phyloP scores from a whole-genome alignment of 495 filamentous ascomycete genomes.

The Xylaria acuta region DNA sequence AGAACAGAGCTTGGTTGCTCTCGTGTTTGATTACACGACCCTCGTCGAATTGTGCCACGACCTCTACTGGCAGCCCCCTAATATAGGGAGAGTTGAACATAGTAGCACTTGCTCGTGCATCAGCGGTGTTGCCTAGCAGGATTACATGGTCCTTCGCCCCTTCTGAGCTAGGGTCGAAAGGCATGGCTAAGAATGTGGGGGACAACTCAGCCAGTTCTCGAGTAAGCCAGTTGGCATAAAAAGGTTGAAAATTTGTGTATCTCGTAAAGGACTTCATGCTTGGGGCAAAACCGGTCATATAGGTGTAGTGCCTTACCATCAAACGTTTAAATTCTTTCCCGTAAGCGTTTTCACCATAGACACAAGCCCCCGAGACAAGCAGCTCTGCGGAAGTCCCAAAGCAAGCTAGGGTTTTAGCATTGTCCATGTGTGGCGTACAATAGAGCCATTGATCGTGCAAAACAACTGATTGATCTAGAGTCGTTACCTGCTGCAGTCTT shows the following conservation, averaged over 20 bases:
- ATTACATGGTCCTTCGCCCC: not conserved
- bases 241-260: not conserved
- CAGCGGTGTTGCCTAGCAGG: not conserved
- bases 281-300: not conserved
- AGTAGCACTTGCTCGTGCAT: not conserved
- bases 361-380: not conserved
- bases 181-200: not conserved
- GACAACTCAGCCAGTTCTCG: not conserved
- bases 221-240: not conserved
- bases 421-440: not conserved
- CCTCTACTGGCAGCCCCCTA: not conserved
- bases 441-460: slow-evolving; percentile 14
- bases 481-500: not conserved
- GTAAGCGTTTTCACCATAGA: slow-evolving; percentile 12
- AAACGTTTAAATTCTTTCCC: not conserved
- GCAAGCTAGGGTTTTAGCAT: not conserved
- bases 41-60: not conserved
- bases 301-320: not conserved
- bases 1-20: slow-evolving; percentile 3
- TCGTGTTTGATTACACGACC: not conserved
- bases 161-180: not conserved
- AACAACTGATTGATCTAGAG: not conserved
- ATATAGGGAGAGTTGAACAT: not conserved
- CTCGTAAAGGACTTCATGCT: not conserved
- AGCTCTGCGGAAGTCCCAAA: not conserved